phyloP scores from a whole-genome alignment of 1,139 yeast genomes.

The Lodderomyces beijingensis region DNA sequence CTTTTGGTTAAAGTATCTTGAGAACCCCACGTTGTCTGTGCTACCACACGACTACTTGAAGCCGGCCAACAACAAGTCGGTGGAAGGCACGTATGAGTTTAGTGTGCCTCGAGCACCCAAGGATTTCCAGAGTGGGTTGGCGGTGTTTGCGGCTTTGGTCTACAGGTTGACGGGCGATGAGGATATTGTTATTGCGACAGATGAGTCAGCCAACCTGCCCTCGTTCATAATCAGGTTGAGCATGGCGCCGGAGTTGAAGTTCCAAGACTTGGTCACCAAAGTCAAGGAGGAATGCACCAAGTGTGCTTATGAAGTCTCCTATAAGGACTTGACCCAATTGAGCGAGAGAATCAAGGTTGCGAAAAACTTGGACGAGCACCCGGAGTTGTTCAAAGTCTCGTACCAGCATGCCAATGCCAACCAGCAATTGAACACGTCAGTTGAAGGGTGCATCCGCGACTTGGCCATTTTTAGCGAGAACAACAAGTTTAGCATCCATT shows the following conservation, averaged over 20 bases:
- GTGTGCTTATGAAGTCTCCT: conserved; percentile 36
- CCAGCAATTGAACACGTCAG: conserved; percentile 46
- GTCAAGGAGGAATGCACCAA: conserved; percentile 42
- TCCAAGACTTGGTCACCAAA: conserved; percentile 45
- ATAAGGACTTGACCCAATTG: conserved; percentile 51
- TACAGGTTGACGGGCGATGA: conserved; percentile 90
- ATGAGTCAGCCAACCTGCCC: conserved; percentile 32
- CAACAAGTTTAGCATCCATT: conserved; percentile 41
- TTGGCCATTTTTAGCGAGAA: conserved; percentile 48
- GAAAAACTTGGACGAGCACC: conserved; percentile 52
- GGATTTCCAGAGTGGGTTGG: conserved; percentile 50
- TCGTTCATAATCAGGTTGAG: conserved; percentile 61
- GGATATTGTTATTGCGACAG: conserved; percentile 81
- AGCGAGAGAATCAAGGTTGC: conserved; percentile 46
- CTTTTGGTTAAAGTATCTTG: conserved; percentile 67
- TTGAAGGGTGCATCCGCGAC: conserved; percentile 58
- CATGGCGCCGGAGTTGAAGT: conserved; percentile 51
- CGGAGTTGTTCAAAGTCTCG: conserved; percentile 62
- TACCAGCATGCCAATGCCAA: conserved; percentile 46
- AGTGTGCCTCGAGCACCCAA: conserved; percentile 5
- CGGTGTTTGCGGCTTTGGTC: conserved; percentile 69
- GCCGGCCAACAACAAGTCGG: conserved; percentile 67
- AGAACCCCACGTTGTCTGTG: conserved; percentile 79
- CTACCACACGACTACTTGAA: conserved; percentile 84
- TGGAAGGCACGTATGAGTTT: conserved; percentile 43